Evolutionary conservation across 306 rosid genomes (phyloP), one percentile per base, ranked within the genome.

Genomic region (Medicago ruthenica): DNA sequence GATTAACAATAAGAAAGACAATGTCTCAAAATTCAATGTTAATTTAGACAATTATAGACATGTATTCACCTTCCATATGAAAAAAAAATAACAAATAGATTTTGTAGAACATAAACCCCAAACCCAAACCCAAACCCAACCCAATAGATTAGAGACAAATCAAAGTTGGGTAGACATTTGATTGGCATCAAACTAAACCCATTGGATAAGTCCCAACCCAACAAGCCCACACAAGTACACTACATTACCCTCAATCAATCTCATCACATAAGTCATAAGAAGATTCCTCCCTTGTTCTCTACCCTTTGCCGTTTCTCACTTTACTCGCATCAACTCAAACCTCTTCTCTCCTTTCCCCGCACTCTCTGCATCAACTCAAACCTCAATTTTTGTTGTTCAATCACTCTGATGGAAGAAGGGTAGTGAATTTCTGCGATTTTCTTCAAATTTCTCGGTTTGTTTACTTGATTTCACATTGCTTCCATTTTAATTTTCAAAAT

Each of bases 381-480:
- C 18, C n/a, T 60, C 36, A 70, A 51, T 22, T 58, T 13, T 18
- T 54, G 11, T 16, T 50, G 3, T 34, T 0, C 7, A 39, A 57
- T 41, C 62, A n/a, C 71, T 54, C 64, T 3, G 2, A 17, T 6
- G 42, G 41, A 5, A 40, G 11, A 67, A 7, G 12, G 37, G 45
- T 20, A 60, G 53, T 10, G 9, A 17, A 4, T 64, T 51, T 54
- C 51, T 12, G 17, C 36, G 9, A 34, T 41, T 80, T 76, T 79
- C 62, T 15, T 80, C 70, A 70, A 64, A 47, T 16, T 45, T 75
- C 79, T 31, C 47, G 42, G 63, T 68, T 74, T 73, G 39, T 73
- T 21, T 67, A 24, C 73, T 75, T 70, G 12, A 42, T 20, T 41
- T 71, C 21, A 10, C 36, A 7, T 24, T 70, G 8, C 47, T 74